Base-by-base conservation (phyloP, 768 basidiomycete genomes). In the Clitopilus passeckerianus region DNA sequence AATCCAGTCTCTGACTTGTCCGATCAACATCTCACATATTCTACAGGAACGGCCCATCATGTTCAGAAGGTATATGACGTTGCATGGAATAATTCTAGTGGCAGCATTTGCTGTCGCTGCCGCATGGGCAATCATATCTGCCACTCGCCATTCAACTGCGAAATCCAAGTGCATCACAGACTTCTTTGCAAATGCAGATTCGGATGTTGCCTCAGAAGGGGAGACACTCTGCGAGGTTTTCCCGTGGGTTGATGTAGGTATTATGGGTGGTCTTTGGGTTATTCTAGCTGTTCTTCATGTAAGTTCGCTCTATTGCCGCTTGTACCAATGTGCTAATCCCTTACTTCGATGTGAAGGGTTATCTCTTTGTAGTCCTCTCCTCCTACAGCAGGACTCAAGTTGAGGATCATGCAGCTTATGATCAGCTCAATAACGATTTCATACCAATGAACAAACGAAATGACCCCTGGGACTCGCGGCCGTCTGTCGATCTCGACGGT, bases 201-300 rank as follows among this genome's bases (percentile, higher is more conserved):
- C 67, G 5, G 71, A 73, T 12, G 67, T 64, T 60, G 63, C 72
- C 54, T 70, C 72, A 35, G 82, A 93, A 69, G 90, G 86, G 6
- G 71, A 86, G 34, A 85, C 82, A 5, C 79, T 98, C 22, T 99
- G 97, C 74, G 78, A 87, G 53, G 89, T 97, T 57, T 96, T 98
- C 68, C 80, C 93, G 5, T 97, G 94, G 92, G 90, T 93, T 9
- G 90, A 91, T 66, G 77, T 97, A 14, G 95, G 95, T 35, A 75
- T 98, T 58, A 95, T 98, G 93, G 89, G 80, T 18, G 92, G 84
- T 7, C 77, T 97, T 6, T 98, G 95, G 91, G 72, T 90, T 9
- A 67, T 97, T 15, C 77, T 97, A 24, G 83, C 82, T n/a, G 76
- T 88, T 61, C 75, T 91, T 34, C 93, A 96, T 71, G 89, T 89